Evolutionary conservation across 345 rosid genomes (phyloP).

Genomic region (Moricandia arvensis): DNA sequence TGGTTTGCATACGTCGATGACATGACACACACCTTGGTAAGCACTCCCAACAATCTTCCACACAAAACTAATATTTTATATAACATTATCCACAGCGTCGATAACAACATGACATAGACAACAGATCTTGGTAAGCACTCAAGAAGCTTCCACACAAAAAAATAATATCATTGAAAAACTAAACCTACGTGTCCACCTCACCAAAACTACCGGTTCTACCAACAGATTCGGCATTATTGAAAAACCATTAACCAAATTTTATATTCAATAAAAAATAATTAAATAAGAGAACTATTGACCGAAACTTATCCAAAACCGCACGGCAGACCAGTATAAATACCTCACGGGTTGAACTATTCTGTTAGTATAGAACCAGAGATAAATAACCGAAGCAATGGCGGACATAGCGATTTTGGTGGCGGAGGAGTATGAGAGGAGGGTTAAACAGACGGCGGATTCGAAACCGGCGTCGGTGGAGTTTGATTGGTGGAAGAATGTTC

Average conservation of each 20-base stretch:
- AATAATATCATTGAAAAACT: background rate
- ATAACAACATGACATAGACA: background rate
- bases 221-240: conserved; percentile 17
- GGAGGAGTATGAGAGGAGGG: conserved; percentile 37
- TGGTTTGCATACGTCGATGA: background rate
- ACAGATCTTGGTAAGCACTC: background rate
- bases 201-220: conserved; percentile 26
- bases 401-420: conserved; percentile 40
- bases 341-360: background rate
- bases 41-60: background rate
- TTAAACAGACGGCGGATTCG: conserved; percentile 14
- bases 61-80: background rate
- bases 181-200: conserved; percentile 30
- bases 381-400: conserved; percentile 32
- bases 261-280: background rate
- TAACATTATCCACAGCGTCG: background rate
- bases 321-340: conserved; percentile 24
- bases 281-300: background rate
- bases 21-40: background rate
- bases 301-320: conserved; percentile 29
- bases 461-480: conserved; percentile 6
- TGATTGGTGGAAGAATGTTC: conserved; percentile 15
- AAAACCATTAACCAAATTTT: conserved; percentile 8
- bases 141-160: background rate
- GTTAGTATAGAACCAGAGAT: background rate